These are phyloP conservation scores for Neostapfia colusana DNA, from an alignment of 176 grass and related monocot species.

Conservation along the genomic window DNA sequence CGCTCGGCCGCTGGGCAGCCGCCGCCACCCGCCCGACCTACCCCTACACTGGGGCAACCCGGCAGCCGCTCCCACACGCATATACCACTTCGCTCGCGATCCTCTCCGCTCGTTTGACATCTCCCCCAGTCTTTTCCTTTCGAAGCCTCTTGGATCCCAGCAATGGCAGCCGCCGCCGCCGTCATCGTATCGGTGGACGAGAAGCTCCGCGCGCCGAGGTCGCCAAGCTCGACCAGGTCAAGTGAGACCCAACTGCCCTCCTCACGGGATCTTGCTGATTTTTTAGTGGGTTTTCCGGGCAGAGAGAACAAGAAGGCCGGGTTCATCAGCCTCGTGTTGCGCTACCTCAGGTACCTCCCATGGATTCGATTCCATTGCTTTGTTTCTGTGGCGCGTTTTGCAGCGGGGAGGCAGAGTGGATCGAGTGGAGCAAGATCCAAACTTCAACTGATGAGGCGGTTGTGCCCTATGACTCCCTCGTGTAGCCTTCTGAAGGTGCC, in stretches of 20 bases:
- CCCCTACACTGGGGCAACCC: too few relatives aligned
- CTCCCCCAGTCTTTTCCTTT: conserved; percentile 38
- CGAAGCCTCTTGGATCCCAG: conserved; percentile 43
- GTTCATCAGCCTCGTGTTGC: conserved; percentile 82
- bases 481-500: conserved; percentile 64
- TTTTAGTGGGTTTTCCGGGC: conserved; percentile 15
- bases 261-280: conserved; percentile 21
- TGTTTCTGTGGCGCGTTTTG: background rate
- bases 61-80: too few relatives aligned
- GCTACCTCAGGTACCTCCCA: conserved; percentile 81
- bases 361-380: background rate
- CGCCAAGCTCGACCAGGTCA: conserved; percentile 77
- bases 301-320: conserved; percentile 95
- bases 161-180: conserved; percentile 42
- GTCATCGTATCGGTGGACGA: conserved; percentile 44
- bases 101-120: conserved; percentile 49
- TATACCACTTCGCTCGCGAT: too few relatives aligned
- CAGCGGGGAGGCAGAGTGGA: conserved; percentile 85
- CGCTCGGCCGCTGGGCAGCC: too few relatives aligned
- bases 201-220: conserved; percentile 59
- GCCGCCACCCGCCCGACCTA: too few relatives aligned
- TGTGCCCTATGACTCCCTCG: conserved; percentile 72
- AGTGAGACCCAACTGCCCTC: conserved; percentile 13
- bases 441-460: conserved; percentile 92
- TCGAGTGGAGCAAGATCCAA: conserved; percentile 99